These are phyloP conservation scores for Geotrichum australiense DNA, from an alignment of 1,139 yeast species.

Conservation along the genomic window DNA sequence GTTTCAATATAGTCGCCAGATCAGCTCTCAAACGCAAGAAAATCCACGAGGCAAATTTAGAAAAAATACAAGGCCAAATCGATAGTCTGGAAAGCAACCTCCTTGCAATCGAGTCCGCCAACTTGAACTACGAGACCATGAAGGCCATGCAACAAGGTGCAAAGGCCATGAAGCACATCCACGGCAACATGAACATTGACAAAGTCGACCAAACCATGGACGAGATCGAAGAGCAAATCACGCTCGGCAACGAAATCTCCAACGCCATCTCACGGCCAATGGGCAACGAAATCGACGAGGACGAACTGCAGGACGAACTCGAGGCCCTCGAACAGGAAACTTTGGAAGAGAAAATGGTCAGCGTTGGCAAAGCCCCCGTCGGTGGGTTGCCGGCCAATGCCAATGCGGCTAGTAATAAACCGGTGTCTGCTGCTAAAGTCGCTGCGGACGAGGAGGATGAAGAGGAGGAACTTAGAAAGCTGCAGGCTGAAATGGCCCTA, in stretches of 20 bases:
- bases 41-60: conserved; percentile 66
- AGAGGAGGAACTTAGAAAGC: conserved; percentile 81
- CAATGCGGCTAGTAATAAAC: conserved; percentile 11
- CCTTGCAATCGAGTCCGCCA: conserved; percentile 87
- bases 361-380: conserved; percentile 40
- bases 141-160: conserved; percentile 99
- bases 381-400: conserved; percentile 33
- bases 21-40: conserved; percentile 86
- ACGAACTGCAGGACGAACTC: conserved; percentile 88
- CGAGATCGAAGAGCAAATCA: conserved; percentile 94
- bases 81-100: conserved; percentile 86
- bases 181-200: conserved; percentile 90
- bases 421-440: conserved; percentile 16
- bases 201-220: conserved; percentile 99
- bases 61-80: conserved; percentile 78
- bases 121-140: conserved; percentile 95
- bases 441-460: conserved; percentile 71
- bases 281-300: conserved; percentile 70
- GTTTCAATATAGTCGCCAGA: conserved; percentile 53
- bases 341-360: conserved; percentile 49
- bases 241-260: conserved; percentile 87
- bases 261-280: conserved; percentile 94
- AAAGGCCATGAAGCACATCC: conserved; percentile 91
- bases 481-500: conserved; percentile 94
- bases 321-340: conserved; percentile 84